A percentile compares a stretch with the other conserved stretches of the same genome.
These are phyloP conservation scores for Hysterangium stoloniferum DNA, from an alignment of 768 basidiomycete species.

Conservation along the genomic window DNA sequence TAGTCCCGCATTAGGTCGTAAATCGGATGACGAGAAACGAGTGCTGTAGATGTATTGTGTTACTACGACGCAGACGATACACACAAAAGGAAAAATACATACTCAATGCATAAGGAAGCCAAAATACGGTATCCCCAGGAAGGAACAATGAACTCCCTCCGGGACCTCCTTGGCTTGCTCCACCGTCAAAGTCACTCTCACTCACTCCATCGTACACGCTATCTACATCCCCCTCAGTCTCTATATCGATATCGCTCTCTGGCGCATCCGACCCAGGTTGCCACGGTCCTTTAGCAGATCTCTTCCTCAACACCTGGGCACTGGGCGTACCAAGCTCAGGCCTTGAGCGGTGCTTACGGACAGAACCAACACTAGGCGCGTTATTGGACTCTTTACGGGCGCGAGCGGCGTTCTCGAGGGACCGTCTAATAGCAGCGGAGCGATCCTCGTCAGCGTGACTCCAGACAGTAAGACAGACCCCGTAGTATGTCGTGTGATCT, in stretches of 20 bases:
- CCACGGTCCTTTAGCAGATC: constrained; percentile 36
- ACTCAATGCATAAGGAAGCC: constrained; percentile 93
- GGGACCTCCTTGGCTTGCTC: constrained; percentile 61
- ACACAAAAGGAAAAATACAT: constrained; percentile 25
- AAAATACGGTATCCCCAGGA: constrained; percentile 86
- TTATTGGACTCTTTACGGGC: constrained; percentile 71
- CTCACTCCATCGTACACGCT: constrained; percentile 54
- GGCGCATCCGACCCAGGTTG: constrained; percentile 52
- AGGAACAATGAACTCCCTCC: constrained; percentile 86
- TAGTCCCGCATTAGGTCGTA: constrained; percentile 95
- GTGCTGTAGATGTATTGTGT: constrained; percentile 36
- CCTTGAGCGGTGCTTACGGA: constrained; percentile 38
- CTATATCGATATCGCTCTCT: constrained; percentile 39
- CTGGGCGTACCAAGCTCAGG: constrained; percentile 21
- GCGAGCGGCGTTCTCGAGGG: constrained; percentile 60
- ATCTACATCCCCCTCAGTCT: constrained; percentile 64
- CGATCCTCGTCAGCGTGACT: constrained; percentile 89
- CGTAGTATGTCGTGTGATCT: constrained; percentile 56
- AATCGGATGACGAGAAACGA: constrained; percentile 88
- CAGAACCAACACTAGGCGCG: constrained; percentile 56
- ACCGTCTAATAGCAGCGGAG: constrained; percentile 73
- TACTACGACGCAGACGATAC: constrained; percentile 18
- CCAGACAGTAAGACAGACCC: constrained; percentile 92
- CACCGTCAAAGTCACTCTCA: constrained; percentile 78
- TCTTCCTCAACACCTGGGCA: constrained; percentile 53